These are phyloP conservation scores for Eucalyptus polybractea DNA, from an alignment of 345 rosid species.

Conservation along the genomic window DNA sequence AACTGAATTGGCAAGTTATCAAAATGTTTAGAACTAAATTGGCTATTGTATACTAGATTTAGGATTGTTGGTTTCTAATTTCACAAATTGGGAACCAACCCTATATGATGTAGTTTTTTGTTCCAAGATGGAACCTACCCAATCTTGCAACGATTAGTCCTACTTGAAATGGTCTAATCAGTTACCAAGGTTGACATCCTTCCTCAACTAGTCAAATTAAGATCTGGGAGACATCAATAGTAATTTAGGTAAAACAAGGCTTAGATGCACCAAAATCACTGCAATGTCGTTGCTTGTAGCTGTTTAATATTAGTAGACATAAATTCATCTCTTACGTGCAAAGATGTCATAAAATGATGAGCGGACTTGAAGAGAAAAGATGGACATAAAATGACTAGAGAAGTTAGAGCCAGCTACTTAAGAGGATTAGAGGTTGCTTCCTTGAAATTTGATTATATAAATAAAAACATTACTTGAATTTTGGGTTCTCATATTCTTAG, in stretches of 20 bases:
- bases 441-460: not conserved
- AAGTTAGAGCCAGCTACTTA: not conserved
- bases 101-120: rapidly evolving
- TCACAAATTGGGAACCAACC: not conserved
- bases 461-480: not conserved
- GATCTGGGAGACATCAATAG: not conserved
- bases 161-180: not conserved
- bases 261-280: not conserved
- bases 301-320: not conserved
- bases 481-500: not conserved
- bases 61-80: rapidly evolving
- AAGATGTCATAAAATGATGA: not conserved
- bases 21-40: no score
- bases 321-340: not conserved
- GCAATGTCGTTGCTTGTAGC: not conserved
- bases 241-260: not conserved
- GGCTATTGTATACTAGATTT: not conserved
- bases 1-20: not conserved
- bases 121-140: not conserved
- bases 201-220: not conserved
- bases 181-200: not conserved
- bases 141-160: not conserved
- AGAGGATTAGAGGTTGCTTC: not conserved
- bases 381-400: not conserved
- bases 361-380: not conserved